Conservation (phyloP, 495 filamentous ascomycete species). For the Massariosphaeria phaeospora region DNA sequence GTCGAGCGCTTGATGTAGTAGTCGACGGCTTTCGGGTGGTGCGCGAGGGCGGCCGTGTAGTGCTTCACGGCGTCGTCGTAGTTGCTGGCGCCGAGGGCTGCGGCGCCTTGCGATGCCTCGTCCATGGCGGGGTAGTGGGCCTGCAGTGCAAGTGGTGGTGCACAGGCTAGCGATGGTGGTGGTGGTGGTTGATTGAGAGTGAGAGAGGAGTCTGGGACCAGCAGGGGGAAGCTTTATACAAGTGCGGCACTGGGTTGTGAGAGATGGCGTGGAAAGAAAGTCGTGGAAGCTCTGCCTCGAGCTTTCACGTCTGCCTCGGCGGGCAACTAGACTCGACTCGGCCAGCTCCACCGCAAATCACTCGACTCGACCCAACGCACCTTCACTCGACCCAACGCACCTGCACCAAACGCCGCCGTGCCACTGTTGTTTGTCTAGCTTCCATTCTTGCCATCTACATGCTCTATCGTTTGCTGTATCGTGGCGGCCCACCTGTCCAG, state of each 20-base stretch:
- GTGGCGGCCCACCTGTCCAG: too few relatives aligned
- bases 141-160: background rate
- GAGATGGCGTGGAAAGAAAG: background rate
- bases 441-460: too few relatives aligned
- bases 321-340: too few relatives aligned
- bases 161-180: background rate
- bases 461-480: too few relatives aligned
- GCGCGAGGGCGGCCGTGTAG: constrained; percentile 70
- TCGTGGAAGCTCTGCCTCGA: too few relatives aligned
- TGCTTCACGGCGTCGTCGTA: constrained; percentile 62
- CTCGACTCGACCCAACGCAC: too few relatives aligned
- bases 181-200: background rate
- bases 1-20: constrained; percentile 88
- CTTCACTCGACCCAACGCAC: too few relatives aligned
- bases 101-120: constrained; percentile 56
- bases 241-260: background rate
- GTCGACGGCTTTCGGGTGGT: constrained; percentile 61
- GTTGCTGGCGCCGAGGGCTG: constrained; percentile 59
- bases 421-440: too few relatives aligned
- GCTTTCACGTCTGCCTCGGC: too few relatives aligned
- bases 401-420: too few relatives aligned
- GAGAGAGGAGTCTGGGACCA: background rate
- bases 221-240: background rate
- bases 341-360: too few relatives aligned
- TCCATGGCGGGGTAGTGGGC: constrained; percentile 46